Evolutionary conservation across 1,139 yeast genomes (phyloP), one percentile per base, ranked within the genome.

Genomic region (Yamadazyma kanchanaburiensis): DNA sequence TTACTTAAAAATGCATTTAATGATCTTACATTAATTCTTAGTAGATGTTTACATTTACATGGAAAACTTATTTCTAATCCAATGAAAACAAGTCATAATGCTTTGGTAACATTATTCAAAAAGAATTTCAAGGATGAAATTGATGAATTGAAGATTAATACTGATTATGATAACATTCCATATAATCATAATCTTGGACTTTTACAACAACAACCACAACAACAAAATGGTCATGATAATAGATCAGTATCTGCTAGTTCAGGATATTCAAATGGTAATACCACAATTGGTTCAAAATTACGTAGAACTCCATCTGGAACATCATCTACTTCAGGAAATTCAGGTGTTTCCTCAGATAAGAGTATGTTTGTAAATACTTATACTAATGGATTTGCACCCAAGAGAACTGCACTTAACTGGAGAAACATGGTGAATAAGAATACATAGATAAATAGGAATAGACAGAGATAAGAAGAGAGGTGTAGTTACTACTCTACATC

Each of bases 101-200:
- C 80, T 12, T 63, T 87, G 55, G 74, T 78, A 21, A 75, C 72
- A 31, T 59, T 86, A 38, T 86, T 74, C 57, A 68, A 68, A 46
- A 73, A 73, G 60, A 85, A 86, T 53, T 87, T 86, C 56, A 63
- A 65, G 22, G 73, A 65, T 6, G 96, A 87, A 48, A 78, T 87
- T 35, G 67, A 47, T 28, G 44, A 36, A 14, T 60, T 64, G 53
- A 59, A 53, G 48, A 48, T 66, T 23, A 46, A 55, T 5, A 60
- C 68, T 13, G 64, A 60, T 33, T 54, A 58, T 38, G 65, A 61
- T 2, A 38, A 49, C 25, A 31, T 42, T 18, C 42, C 42, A 10
- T 59, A 59, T 42, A 51, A 53, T 34, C 61, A 55, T 32, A 39
- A 35, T 25, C 38, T 48, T 17, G 39, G 37, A 18, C 7, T 10